A percentile compares a stretch with the other conserved stretches of the same genome.
Evolutionary conservation across 225 moss, liverwort and hornwort species (phyloP).

Genomic region (Pseudoscleropodium purum): DNA sequence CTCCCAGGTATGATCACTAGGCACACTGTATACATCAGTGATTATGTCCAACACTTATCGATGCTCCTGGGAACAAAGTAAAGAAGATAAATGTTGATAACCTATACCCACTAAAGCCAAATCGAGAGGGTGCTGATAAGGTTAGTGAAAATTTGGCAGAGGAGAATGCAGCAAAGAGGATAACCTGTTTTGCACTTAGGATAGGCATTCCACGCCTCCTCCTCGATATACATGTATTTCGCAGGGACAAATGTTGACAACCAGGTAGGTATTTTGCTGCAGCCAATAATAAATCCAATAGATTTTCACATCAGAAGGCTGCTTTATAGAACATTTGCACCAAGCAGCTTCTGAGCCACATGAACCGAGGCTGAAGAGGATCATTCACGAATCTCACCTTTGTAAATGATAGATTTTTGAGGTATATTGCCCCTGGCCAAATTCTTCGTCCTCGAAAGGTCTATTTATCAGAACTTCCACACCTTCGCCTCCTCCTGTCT

Average conservation of each 20-base stretch:
- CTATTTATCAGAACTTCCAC: conserved; percentile 80
- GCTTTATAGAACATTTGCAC: neutral
- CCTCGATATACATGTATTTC: conserved; percentile 71
- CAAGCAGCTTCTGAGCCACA: neutral
- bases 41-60: neutral
- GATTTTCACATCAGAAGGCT: neutral
- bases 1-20: neutral
- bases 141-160: neutral
- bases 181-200: conserved; percentile 92
- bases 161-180: neutral
- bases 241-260: conserved; percentile 66
- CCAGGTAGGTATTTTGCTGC: conserved; percentile 89
- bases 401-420: conserved; percentile 91
- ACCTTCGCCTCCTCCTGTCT: conserved; percentile 74
- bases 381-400: conserved; percentile 32
- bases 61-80: neutral
- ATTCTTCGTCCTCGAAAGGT: conserved; percentile 77
- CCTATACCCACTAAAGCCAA: neutral
- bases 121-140: neutral
- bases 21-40: neutral
- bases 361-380: neutral
- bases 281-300: neutral
- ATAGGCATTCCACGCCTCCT: conserved; percentile 97
- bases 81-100: neutral
- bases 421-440: conserved; percentile 84